Evolutionary conservation across 139 green algal species (phyloP).

Genomic region (Micromonas pusilla): DNA sequence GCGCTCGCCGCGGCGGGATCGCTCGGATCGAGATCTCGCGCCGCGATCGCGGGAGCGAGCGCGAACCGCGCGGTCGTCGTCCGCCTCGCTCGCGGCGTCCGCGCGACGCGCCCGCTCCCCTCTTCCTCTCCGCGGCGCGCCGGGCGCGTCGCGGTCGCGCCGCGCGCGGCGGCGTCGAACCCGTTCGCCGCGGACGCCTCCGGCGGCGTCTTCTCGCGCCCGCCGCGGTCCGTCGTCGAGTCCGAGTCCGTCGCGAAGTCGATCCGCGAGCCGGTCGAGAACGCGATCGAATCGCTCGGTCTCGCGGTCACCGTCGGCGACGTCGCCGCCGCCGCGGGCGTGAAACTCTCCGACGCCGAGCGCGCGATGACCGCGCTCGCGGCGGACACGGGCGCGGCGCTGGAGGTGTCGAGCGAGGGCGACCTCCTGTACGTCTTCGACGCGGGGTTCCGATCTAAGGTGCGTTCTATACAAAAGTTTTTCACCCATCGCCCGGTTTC

Average conservation of each 20-base stretch:
- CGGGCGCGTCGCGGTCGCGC: no score
- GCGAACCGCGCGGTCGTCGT: no score
- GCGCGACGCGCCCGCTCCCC: no score
- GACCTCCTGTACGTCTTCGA: conserved; percentile 83
- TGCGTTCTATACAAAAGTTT: no score
- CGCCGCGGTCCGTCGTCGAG: neutral
- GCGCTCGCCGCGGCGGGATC: no score
- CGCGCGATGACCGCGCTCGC: conserved; percentile 73
- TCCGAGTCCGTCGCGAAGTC: neutral
- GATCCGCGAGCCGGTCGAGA: conserved; percentile 46
- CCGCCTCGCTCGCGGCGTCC: no score
- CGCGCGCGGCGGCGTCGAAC: no score
- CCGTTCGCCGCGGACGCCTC: no score
- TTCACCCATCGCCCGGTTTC: no score
- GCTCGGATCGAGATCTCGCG: no score
- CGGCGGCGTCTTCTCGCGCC: neutral
- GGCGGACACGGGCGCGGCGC: conserved; percentile 57
- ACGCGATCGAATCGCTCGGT: conserved; percentile 47
- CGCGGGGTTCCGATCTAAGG: conserved; percentile 51
- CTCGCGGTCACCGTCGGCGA: conserved; percentile 57
- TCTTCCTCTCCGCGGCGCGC: no score
- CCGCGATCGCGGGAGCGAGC: no score
- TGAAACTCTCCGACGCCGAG: conserved; percentile 60
- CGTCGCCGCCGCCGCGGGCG: conserved; percentile 53
- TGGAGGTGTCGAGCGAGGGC: conserved; percentile 77